Evolutionary conservation across 306 rosid genomes (phyloP), one percentile per base, ranked within the genome.

Genomic region (Gillenia trifoliata): DNA sequence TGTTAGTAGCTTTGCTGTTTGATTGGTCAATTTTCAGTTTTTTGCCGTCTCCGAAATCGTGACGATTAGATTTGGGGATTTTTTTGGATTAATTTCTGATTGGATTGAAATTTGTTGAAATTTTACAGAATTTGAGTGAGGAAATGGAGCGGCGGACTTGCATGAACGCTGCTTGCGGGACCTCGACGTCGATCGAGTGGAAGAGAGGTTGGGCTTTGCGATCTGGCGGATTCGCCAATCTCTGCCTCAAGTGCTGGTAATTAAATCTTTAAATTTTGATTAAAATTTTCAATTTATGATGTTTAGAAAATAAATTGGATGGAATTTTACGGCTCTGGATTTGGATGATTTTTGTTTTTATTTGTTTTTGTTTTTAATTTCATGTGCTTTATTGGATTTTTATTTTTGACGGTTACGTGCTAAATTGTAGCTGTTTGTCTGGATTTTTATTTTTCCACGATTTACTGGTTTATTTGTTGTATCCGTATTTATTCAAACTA

Each of bases 161-260:
- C 84, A 81, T 87, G 95, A 94, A 91, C 82, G 84, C 72, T 69
- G 81, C 85, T 59, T 94, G 98, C 77, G 85, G 87, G 54, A 73
- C 87, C 25, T 82, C 87, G 52, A 80, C 85, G 68, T 84, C 96
- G 78, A 80, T 76, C 68, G 89, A 88, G 49, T 94, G 96, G 98
- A 90, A 85, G 55, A 91, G 84, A 86, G 98, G 97, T 55, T 94
- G 98, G 98, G 77, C 89, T 38, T 79, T 94, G 83, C 96, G 97
- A 94, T 94, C 97, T 72, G 97, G 97, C 34, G 91, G 92, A 77
- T 87, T 87, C 80, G 95, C 93, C 40, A 86, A 84, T 83, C 97
- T 94, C 47, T 94, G 98, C 64, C 88, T 88, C 80, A 88, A 91
- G 81, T 94, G 98, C 96, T 90, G 97, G 98, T 94, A 87, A 72